phyloP scores from a whole-genome alignment of 441 rosid genomes.

The Mallotus japonicus region DNA sequence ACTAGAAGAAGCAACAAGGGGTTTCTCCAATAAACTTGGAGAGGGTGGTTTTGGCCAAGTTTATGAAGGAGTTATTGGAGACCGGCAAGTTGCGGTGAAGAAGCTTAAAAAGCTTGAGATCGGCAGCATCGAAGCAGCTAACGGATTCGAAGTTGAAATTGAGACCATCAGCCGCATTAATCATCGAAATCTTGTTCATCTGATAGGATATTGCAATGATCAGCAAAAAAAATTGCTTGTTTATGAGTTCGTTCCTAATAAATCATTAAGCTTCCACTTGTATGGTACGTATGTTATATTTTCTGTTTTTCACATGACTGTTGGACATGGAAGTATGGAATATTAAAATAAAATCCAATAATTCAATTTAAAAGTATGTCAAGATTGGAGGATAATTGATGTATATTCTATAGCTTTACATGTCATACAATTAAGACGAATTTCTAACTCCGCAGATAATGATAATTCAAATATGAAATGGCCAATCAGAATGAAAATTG shows the following conservation, averaged over 20 bases:
- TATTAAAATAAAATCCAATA: no score
- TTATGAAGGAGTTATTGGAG: slow-evolving; percentile 1
- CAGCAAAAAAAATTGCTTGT: slow-evolving; percentile 6
- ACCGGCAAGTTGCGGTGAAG: slow-evolving; percentile 7
- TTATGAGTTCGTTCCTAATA: slow-evolving; percentile 10
- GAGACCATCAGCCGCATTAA: not conserved
- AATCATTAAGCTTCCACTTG: slow-evolving; percentile 8
- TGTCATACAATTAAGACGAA: not conserved
- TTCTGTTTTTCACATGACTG: no score
- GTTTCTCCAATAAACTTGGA: slow-evolving; percentile 8
- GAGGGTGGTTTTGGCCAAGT: slow-evolving; percentile 19
- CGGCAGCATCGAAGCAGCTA: not conserved
- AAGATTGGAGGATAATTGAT: no score
- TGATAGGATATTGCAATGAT: slow-evolving; percentile 14
- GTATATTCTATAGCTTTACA: no score
- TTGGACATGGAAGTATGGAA: no score
- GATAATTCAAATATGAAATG: not conserved
- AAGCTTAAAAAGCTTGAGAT: not conserved
- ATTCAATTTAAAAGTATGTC: no score
- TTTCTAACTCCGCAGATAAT: not conserved
- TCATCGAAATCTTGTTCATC: slow-evolving; percentile 16
- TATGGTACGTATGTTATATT: not conserved
- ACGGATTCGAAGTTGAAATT: not conserved
- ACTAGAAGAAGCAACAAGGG: not conserved
- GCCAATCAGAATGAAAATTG: slow-evolving; percentile 1